Conservation (phyloP, 352 stramenopile species). For the Phytopythium oedochilum region DNA sequence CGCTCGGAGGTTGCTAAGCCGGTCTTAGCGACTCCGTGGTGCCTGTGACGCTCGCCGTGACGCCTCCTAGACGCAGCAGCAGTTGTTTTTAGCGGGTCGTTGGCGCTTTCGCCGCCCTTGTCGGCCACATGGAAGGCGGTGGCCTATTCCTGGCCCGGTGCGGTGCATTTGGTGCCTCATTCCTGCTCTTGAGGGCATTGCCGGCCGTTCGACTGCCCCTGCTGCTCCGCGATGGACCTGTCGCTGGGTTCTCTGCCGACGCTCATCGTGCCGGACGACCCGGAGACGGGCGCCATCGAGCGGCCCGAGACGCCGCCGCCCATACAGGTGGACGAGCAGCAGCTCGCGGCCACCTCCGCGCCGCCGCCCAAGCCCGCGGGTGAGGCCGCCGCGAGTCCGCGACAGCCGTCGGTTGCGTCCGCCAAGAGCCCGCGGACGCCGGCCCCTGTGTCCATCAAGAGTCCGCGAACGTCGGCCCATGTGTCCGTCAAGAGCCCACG, state of each 20-base stretch:
- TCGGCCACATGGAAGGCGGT: no score
- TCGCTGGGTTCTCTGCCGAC: conserved; percentile 29
- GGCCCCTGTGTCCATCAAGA: neutral
- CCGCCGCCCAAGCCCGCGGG: neutral
- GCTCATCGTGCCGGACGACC: conserved; percentile 69
- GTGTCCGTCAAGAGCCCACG: neutral
- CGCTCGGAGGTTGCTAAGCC: no score
- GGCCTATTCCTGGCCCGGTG: no score
- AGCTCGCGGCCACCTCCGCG: conserved; percentile 5
- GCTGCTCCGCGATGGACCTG: neutral
- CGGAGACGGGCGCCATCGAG: conserved; percentile 56
- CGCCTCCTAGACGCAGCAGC: no score
- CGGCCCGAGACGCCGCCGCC: conserved; percentile 50
- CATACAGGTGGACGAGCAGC: conserved; percentile 27
- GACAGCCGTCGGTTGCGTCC: neutral
- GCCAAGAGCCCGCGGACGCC: neutral
- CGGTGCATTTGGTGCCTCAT: no score
- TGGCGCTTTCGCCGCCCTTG: neutral
- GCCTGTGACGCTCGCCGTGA: no score
- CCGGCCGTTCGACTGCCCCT: no score
- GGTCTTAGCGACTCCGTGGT: no score
- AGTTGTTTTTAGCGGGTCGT: neutral
- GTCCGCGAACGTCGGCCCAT: neutral
- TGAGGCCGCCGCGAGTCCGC: neutral
- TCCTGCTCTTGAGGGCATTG: no score